Evolutionary conservation across 805 yeast species (phyloP).

Genomic region (Wickerhamiella slavikovae): DNA sequence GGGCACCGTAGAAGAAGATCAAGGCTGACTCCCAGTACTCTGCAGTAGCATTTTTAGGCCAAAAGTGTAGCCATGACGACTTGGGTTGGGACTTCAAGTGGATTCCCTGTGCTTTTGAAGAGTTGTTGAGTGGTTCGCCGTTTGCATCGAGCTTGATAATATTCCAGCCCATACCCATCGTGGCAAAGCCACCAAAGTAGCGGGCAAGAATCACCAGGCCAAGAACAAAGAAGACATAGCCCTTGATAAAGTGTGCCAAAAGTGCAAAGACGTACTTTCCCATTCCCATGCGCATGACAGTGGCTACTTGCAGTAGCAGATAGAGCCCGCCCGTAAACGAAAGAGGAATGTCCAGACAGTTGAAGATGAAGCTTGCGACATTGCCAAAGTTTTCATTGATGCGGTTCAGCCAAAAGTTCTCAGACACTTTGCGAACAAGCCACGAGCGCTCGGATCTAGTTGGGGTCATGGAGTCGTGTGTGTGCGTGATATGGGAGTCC

Average conservation of each 20-base stretch:
- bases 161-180: slow-evolving; percentile 88
- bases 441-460: not conserved
- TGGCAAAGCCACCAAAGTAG: slow-evolving; percentile 61
- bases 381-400: slow-evolving; percentile 7
- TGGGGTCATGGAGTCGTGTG: not conserved
- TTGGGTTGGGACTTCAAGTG: slow-evolving; percentile 1
- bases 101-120: too few species aligned
- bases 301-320: slow-evolving; percentile 36
- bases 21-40: slow-evolving; percentile 65
- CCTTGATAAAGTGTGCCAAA: slow-evolving; percentile 90
- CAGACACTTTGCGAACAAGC: slow-evolving; percentile 1
- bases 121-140: not conserved
- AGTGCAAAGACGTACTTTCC: slow-evolving; percentile 52
- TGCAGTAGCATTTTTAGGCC: slow-evolving; percentile 41
- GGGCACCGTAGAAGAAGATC: slow-evolving; percentile 71
- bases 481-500: not conserved
- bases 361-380: slow-evolving; percentile 23
- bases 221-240: slow-evolving; percentile 62
- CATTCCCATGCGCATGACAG: slow-evolving; percentile 49
- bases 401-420: slow-evolving; percentile 1
- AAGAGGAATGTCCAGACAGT: slow-evolving; percentile 40
- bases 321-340: slow-evolving; percentile 39
- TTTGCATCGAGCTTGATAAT: not conserved
- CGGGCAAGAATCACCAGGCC: slow-evolving; percentile 73
- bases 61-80: slow-evolving; percentile 3